Conservation (phyloP, 306 rosid species). For the Castanopsis chinensis region DNA sequence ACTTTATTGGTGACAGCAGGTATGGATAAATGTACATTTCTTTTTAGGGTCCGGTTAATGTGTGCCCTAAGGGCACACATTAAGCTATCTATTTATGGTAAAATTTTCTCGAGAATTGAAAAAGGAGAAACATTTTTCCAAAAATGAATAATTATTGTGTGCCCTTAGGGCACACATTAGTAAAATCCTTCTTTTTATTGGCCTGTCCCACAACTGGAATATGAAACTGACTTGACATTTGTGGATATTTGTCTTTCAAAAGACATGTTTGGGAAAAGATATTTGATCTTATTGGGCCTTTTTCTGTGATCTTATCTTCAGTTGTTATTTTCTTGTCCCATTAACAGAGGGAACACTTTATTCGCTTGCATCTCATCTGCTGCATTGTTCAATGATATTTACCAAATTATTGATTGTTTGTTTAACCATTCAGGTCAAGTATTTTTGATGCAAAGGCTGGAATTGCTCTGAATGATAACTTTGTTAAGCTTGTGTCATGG, state of each 20-base stretch:
- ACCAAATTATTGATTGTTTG: background rate
- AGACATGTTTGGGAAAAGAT: background rate
- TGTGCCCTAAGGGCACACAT: no score
- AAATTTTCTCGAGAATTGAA: no score
- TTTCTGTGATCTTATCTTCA: background rate
- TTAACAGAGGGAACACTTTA: no score
- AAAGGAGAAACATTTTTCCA: no score
- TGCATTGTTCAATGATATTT: background rate
- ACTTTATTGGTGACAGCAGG: slow-evolving; percentile 73
- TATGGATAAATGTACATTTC: background rate
- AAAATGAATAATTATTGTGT: no score
- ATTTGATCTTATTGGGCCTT: background rate
- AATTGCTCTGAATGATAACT: slow-evolving; percentile 53
- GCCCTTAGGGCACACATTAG: no score
- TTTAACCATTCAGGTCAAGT: slow-evolving; percentile 53
- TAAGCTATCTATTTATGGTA: no score
- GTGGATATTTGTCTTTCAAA: background rate
- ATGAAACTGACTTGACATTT: background rate
- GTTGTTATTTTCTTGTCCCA: no score
- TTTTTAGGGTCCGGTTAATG: no score
- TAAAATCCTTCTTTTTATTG: no score
- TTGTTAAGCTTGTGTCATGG: slow-evolving; percentile 61
- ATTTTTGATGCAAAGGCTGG: slow-evolving; percentile 82
- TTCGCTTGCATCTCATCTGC: background rate
- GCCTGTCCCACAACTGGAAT: no score